phyloP scores from a whole-genome alignment of 495 filamentous ascomycete species.

The Annulohypoxylon bovei region DNA sequence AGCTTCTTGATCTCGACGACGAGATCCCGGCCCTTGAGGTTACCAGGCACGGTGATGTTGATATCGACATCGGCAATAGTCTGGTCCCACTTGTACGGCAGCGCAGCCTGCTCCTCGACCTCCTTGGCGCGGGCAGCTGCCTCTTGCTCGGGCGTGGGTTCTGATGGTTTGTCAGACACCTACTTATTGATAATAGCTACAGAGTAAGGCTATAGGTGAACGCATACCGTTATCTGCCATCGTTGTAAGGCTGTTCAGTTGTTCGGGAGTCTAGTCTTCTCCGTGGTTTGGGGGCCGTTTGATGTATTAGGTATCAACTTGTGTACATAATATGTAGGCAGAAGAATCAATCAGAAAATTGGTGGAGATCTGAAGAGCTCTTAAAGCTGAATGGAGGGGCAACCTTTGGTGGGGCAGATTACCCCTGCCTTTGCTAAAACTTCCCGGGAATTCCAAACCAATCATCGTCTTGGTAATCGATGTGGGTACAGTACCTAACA shows the following conservation, averaged over 20 bases:
- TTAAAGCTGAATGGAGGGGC: constrained; percentile 38
- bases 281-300: neutral
- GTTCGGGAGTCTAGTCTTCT: neutral
- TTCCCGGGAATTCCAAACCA: neutral
- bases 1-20: constrained; percentile 83
- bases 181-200: neutral
- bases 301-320: constrained; percentile 2
- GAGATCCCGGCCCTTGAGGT: constrained; percentile 85
- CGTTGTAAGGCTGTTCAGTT: neutral
- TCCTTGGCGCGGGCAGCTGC: constrained; percentile 80
- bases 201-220: neutral
- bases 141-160: constrained; percentile 68
- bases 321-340: neutral
- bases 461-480: neutral
- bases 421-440: constrained; percentile 8
- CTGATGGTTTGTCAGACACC: constrained; percentile 47
- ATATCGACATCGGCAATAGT: constrained; percentile 93
- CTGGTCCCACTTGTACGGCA: constrained; percentile 98
- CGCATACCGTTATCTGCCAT: constrained; percentile 38
- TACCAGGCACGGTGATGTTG: constrained; percentile 75
- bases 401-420: constrained; percentile 22
- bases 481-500: neutral
- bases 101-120: constrained; percentile 84
- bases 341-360: constrained; percentile 18
- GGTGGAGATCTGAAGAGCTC: constrained; percentile 9